Evolutionary conservation across 2,329 filamentous ascomycete species (phyloP).

Genomic region (Tolypocladium tropicale): DNA sequence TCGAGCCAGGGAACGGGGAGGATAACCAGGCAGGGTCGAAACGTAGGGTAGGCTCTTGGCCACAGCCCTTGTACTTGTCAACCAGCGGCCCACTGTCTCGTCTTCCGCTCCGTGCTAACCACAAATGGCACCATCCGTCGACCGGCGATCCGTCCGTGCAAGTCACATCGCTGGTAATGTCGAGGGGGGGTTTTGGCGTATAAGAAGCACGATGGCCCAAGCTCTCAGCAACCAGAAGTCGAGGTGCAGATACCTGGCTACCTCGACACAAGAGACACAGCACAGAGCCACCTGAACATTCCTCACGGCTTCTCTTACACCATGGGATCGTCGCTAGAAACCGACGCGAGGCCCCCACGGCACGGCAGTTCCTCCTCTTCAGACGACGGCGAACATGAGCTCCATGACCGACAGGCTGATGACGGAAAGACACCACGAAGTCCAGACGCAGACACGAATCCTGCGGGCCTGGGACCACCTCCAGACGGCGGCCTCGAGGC

Average conservation of each 20-base stretch:
- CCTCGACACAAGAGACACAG: not conserved
- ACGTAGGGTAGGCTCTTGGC: too few species aligned
- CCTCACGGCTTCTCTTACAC: too few species aligned
- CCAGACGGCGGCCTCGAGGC: not conserved
- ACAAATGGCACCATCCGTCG: not conserved
- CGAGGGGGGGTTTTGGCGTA: too few species aligned
- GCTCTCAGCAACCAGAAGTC: not conserved
- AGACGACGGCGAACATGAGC: not conserved
- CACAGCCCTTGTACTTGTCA: too few species aligned
- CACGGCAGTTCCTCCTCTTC: not conserved
- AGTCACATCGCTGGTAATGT: not conserved
- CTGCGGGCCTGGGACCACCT: not conserved
- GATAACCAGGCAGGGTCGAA: too few species aligned
- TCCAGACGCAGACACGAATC: not conserved
- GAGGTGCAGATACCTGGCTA: too few species aligned
- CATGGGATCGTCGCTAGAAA: not conserved
- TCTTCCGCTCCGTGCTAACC: not conserved
- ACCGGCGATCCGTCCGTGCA: not conserved
- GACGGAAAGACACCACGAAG: not conserved
- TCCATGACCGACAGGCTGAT: not conserved
- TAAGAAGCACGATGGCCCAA: not conserved
- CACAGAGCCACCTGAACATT: too few species aligned
- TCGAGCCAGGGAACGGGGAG: not conserved
- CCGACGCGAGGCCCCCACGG: not conserved
- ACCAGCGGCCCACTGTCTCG: not conserved